Conservation (phyloP, 1,284 basidiomycete genomes). For the Xerocomus subilludens region DNA sequence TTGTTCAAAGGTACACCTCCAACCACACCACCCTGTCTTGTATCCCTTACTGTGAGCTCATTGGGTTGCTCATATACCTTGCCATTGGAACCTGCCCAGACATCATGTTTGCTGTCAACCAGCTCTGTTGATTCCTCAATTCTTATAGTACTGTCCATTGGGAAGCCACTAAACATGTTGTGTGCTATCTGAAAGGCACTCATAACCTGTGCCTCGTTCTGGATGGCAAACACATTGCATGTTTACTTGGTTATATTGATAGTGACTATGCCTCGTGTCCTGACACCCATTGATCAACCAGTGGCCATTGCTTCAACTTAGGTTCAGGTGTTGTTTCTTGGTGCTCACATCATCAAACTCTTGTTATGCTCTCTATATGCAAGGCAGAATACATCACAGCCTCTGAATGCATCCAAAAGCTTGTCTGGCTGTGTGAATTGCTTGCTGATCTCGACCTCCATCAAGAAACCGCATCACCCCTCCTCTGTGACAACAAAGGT, state of each 20-base stretch:
- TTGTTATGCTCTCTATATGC: no score
- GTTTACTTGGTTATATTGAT: no score
- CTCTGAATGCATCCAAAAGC: background rate
- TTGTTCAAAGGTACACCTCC: no score
- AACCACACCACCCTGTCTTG: no score
- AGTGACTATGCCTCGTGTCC: no score
- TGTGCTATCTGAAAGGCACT: background rate
- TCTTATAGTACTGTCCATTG: background rate
- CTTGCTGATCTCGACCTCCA: background rate
- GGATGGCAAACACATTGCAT: no score
- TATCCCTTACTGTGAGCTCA: background rate
- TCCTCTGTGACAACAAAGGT: background rate
- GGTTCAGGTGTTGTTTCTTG: no score
- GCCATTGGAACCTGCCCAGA: background rate
- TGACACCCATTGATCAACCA: no score
- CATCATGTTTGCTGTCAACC: background rate
- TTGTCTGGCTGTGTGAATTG: background rate
- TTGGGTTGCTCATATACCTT: conserved; percentile 12
- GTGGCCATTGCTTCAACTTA: no score
- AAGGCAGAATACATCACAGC: no score
- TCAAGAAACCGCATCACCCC: accelerated
- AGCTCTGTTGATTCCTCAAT: background rate
- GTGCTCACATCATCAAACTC: no score
- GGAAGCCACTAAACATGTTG: background rate
- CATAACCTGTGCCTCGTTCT: no score